Evolutionary conservation across 192 early-diverging fungal species (phyloP).

Genomic region (Allomyces macrogynus): DNA sequence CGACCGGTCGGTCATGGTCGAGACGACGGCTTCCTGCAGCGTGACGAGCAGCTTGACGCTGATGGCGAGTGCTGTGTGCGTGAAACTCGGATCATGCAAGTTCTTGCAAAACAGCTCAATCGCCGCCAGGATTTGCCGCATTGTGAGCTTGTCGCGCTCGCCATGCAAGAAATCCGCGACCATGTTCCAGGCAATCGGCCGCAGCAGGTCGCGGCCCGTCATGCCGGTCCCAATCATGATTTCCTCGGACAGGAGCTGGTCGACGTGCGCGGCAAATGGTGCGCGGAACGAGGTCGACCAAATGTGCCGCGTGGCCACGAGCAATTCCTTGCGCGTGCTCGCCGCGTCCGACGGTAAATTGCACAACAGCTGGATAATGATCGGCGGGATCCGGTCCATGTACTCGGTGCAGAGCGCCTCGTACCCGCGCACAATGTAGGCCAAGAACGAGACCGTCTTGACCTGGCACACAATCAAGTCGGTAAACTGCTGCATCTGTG

Average conservation of each 20-base stretch:
- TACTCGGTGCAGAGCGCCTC: constrained; percentile 42
- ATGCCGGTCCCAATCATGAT: constrained; percentile 83
- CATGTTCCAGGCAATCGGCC: constrained; percentile 83
- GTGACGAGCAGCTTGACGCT: constrained; percentile 83
- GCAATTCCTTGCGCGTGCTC: constrained; percentile 80
- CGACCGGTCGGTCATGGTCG: constrained; percentile 35
- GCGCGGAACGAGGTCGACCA: constrained; percentile 76
- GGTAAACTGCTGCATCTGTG: background rate
- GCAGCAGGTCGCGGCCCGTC: constrained; percentile 74
- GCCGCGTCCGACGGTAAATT: constrained; percentile 86
- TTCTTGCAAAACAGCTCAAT: constrained; percentile 83
- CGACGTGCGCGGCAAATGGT: constrained; percentile 79
- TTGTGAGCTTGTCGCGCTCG: constrained; percentile 65
- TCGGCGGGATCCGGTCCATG: constrained; percentile 64
- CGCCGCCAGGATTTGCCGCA: constrained; percentile 55
- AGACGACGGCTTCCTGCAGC: constrained; percentile 67
- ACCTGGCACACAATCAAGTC: constrained; percentile 1
- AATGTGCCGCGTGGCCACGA: constrained; percentile 87
- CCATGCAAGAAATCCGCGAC: constrained; percentile 91
- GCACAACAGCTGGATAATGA: constrained; percentile 70
- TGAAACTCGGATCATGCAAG: constrained; percentile 76
- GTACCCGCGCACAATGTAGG: constrained; percentile 78
- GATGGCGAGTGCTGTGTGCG: constrained; percentile 89
- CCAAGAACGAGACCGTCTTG: constrained; percentile 83
- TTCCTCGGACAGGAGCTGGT: constrained; percentile 79